A percentile compares a stretch with the other conserved stretches of the same genome.
Evolutionary conservation across 495 filamentous ascomycete species (phyloP).

Genomic region (Penicillium antarcticum): DNA sequence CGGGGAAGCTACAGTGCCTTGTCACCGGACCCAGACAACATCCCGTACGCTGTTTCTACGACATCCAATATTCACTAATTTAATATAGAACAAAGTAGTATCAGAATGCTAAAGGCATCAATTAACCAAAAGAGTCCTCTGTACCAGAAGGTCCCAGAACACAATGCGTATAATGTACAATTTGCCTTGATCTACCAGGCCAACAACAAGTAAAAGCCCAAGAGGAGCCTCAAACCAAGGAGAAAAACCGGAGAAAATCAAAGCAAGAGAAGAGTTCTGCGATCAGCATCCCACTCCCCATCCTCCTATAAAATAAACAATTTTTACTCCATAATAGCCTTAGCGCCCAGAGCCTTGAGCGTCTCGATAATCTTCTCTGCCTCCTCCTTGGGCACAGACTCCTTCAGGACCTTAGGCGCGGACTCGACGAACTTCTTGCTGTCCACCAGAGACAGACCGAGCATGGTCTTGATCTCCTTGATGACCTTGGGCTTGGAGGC

Average conservation of each 20-base stretch:
- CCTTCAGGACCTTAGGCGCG: constrained; percentile 97
- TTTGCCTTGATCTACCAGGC: constrained; percentile 28
- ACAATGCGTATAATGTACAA: constrained; percentile 48
- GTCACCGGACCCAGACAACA: not conserved
- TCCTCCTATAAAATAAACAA: constrained; percentile 4
- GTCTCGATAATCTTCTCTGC: constrained; percentile 95
- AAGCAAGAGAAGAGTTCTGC: constrained; percentile 6
- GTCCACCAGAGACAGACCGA: constrained; percentile 94
- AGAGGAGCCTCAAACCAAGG: constrained; percentile 25
- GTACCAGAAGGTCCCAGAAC: constrained; percentile 34
- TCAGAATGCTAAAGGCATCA: constrained; percentile 27
- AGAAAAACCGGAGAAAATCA: constrained; percentile 21
- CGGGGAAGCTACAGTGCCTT: not conserved
- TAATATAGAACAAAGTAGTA: not conserved
- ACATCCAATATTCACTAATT: not conserved
- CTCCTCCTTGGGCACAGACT: constrained; percentile 96
- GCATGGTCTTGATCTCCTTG: constrained; percentile 97
- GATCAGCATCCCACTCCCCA: constrained; percentile 15
- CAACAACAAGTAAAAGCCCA: constrained; percentile 25
- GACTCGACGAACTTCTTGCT: constrained; percentile 99
- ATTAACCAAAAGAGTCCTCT: constrained; percentile 29
- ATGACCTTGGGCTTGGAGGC: constrained; percentile 95
- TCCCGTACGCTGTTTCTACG: not conserved
- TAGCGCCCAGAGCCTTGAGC: constrained; percentile 87
- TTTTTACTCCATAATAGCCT: constrained; percentile 82